Evolutionary conservation across 2,329 filamentous ascomycete genomes (phyloP), one percentile per base, ranked within the genome.

Genomic region (Neopestalotiopsis sp.): DNA sequence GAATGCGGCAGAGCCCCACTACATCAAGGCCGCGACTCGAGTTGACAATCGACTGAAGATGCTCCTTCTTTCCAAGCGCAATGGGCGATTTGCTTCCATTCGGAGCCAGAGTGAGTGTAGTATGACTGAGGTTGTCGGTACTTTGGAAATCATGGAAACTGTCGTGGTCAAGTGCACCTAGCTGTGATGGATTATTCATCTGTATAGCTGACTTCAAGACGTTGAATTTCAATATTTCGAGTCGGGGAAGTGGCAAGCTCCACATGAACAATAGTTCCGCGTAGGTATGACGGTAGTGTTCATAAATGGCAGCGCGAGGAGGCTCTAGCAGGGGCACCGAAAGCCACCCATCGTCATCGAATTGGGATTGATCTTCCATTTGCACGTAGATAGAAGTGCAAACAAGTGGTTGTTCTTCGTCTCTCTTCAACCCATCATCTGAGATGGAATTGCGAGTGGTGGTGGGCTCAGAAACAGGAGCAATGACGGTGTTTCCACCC

Each of bases 161-260:
- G 66, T 79, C 69, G 20, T 71, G 74, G 14, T 70, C 74, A 28
- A 72, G 72, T 58, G 71, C 70, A 2, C 72, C 70, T 4, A 76
- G 75, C 3, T 73, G 69, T 4, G 66, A 62, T 28, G 76, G 69
- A 24, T 78, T 74, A 57, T 71, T 28, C 67, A 76, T 73, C 61
- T 73, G 70, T 24, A 76, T 77, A 62, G 85, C 83, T 32, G 87
- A 86, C 67, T 86, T 86, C 53, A 92, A 80, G 4, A 88, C 85
- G 71, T 91, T 91, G 74, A 92, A 92, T 74, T 92, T 92, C 79
- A 92, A 84, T 34, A 92, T 87, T 75, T 92, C 90, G 1, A 92
- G 84, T 20, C 90, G 84, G 40, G 88, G 85, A 4, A 92, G 79
- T 0, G 89, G 89, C 68, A 90, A 86, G 2, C 85, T 83, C 90